Percentiles rank a stretch among this genome's conserved stretches.
Conservation (phyloP, 2,329 filamentous ascomycete species). For the Scedosporium dehoogii region DNA sequence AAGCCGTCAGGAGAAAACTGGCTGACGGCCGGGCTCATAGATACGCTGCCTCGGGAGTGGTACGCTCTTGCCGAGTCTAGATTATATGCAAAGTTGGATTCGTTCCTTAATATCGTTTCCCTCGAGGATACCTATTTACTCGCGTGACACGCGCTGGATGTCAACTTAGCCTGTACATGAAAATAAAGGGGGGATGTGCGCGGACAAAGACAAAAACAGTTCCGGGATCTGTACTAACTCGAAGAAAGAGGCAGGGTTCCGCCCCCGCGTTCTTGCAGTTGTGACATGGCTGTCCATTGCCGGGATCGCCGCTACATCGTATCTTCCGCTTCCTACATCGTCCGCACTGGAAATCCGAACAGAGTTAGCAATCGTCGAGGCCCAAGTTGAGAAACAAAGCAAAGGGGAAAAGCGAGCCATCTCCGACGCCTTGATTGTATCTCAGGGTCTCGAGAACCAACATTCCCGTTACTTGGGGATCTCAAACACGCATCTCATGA, state of each 20-base stretch:
- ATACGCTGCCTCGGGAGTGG: constrained; percentile 19
- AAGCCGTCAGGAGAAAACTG: constrained; percentile 1
- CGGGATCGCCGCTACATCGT: constrained; percentile 78
- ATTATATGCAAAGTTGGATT: constrained; percentile 24
- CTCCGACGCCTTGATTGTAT: not conserved
- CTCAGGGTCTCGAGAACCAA: not conserved
- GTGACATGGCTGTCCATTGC: constrained; percentile 65
- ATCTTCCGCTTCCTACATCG: constrained; percentile 92
- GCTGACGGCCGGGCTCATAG: constrained; percentile 12
- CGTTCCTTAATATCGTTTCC: constrained; percentile 23
- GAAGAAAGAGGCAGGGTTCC: constrained; percentile 66
- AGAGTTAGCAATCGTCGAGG: not conserved
- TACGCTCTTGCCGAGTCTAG: constrained; percentile 24
- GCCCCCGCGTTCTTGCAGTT: constrained; percentile 72
- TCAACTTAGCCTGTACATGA: not conserved
- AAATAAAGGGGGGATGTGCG: not conserved
- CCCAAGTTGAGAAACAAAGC: not conserved
- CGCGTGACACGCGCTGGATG: not conserved
- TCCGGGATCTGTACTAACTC: constrained; percentile 45
- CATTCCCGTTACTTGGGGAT: not conserved
- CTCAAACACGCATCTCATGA: not conserved
- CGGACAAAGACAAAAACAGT: not conserved
- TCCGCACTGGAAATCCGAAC: constrained; percentile 51
- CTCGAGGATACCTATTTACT: constrained; percentile 25
- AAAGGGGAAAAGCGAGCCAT: not conserved